phyloP scores from a whole-genome alignment of 306 rosid species.

The Vachellia collinsii region DNA sequence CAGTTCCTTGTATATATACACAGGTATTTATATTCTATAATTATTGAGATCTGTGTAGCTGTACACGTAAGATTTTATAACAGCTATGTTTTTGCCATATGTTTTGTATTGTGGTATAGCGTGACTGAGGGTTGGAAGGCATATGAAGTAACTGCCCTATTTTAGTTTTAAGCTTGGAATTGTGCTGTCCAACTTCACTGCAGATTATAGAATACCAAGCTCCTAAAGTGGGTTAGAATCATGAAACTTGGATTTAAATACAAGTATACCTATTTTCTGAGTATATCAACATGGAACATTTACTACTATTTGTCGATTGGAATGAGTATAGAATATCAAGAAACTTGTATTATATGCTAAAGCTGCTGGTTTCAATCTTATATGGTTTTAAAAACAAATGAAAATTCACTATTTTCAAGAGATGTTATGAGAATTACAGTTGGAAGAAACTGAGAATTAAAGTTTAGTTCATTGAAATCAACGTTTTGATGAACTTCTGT shows the following conservation, averaged over 20 bases:
- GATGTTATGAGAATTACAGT: not conserved
- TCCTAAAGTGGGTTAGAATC: not conserved
- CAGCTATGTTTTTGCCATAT: not conserved
- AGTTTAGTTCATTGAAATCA: not conserved
- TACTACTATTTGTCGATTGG: not conserved
- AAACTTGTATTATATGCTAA: not conserved
- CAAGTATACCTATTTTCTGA: not conserved
- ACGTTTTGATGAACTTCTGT: not conserved
- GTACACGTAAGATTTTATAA: not conserved
- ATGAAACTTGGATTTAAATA: not conserved
- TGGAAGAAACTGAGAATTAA: not conserved
- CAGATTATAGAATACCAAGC: not conserved
- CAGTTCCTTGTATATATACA: conserved; percentile 79
- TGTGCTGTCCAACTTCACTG: not conserved
- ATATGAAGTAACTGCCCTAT: not conserved
- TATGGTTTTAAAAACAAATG: not conserved
- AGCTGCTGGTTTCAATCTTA: not conserved
- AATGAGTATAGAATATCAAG: not conserved
- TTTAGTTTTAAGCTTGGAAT: not conserved
- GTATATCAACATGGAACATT: not conserved
- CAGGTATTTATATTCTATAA: conserved; percentile 57
- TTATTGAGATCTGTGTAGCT: not conserved
- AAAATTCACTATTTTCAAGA: not conserved
- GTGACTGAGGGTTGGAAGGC: not conserved
- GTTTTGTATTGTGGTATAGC: not conserved